phyloP scores from a whole-genome alignment of 257 asterid species.

The Lycium ferocissimum region DNA sequence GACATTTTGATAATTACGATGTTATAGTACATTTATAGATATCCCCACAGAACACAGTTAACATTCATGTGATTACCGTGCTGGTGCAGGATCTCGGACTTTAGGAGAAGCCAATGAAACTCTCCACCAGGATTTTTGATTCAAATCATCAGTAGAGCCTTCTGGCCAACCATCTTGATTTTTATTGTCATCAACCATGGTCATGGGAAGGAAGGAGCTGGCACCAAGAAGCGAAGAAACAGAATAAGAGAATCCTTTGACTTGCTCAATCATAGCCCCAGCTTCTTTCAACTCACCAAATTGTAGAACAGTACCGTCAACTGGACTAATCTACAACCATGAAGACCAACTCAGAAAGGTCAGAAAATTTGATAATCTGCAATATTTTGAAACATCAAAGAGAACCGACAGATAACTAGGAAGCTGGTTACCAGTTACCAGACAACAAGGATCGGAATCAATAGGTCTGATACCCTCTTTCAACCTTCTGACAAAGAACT shows the following conservation, averaged over 20 bases:
- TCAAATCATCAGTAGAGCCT: constrained; percentile 39
- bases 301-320: constrained; percentile 86
- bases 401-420: constrained; percentile 37
- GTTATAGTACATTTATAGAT: background rate
- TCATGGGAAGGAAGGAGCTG: constrained; percentile 64
- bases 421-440: constrained; percentile 94
- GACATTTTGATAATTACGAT: background rate
- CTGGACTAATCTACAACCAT: constrained; percentile 81
- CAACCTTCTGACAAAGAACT: constrained; percentile 79
- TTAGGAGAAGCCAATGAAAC: constrained; percentile 89
- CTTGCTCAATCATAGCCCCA: constrained; percentile 96
- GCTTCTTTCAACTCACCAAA: constrained; percentile 84
- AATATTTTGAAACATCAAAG: constrained; percentile 12
- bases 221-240: constrained; percentile 87
- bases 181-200: constrained; percentile 48
- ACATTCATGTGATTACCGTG: constrained; percentile 52
- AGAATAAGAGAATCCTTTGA: constrained; percentile 89
- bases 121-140: constrained; percentile 87
- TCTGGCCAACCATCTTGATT: constrained; percentile 52
- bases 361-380: constrained; percentile 16
- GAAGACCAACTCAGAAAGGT: constrained; percentile 12
- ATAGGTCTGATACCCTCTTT: constrained; percentile 86
- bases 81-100: constrained; percentile 65
- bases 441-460: constrained; percentile 70
- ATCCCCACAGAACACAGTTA: background rate